Evolutionary conservation across 345 rosid genomes (phyloP).

Genomic region (Draba incana): DNA sequence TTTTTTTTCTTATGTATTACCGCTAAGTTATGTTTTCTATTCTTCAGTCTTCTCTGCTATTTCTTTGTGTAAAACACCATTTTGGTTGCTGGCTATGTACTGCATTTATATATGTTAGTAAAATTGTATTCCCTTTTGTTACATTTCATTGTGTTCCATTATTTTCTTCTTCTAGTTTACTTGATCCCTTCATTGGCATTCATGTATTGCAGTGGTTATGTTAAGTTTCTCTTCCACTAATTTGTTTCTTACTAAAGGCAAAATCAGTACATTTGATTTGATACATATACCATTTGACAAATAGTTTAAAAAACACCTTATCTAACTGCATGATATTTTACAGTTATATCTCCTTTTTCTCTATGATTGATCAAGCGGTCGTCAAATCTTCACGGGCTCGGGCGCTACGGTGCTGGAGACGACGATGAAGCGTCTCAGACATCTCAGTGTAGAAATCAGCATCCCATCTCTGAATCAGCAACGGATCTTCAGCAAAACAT

Average conservation of each 20-base stretch:
- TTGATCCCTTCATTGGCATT: too few species aligned
- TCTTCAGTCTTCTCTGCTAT: slow-evolving; percentile 14
- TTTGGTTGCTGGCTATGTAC: slow-evolving; percentile 33
- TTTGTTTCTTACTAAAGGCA: slow-evolving; percentile 3
- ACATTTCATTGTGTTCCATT: neutral
- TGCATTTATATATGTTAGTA: slow-evolving; percentile 15
- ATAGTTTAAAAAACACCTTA: neutral
- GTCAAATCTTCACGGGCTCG: slow-evolving; percentile 48
- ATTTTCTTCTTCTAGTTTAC: neutral
- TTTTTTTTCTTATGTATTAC: slow-evolving; percentile 8
- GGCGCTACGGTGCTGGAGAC: slow-evolving; percentile 82
- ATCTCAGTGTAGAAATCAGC: slow-evolving; percentile 65
- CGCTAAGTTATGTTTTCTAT: slow-evolving; percentile 3
- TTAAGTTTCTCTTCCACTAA: neutral
- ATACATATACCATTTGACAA: slow-evolving; percentile 22
- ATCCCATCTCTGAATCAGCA: slow-evolving; percentile 77
- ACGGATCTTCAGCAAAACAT: slow-evolving; percentile 91
- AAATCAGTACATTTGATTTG: slow-evolving; percentile 9
- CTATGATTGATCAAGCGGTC: slow-evolving; percentile 29
- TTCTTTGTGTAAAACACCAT: slow-evolving; percentile 24
- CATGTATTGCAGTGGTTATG: too few species aligned
- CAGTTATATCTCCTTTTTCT: slow-evolving; percentile 9
- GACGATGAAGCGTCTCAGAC: slow-evolving; percentile 82
- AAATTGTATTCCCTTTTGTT: slow-evolving; percentile 16
- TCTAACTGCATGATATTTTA: slow-evolving; percentile 17